Evolutionary conservation across 352 stramenopile species (phyloP).

Genomic region (Sclerospora graminicola): DNA sequence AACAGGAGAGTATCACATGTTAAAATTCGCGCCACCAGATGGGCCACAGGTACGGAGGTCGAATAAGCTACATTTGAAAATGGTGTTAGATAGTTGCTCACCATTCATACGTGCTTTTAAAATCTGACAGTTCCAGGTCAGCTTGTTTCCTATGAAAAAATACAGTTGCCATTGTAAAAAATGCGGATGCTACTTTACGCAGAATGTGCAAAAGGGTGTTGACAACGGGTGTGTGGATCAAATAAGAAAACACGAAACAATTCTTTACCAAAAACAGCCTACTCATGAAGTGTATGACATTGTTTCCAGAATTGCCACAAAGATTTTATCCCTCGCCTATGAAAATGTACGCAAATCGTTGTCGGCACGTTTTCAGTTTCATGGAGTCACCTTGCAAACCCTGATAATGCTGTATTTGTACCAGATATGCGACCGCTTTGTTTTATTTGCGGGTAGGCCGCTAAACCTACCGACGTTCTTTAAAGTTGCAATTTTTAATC

Average conservation of each 20-base stretch:
- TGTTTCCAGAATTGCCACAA: slow-evolving; percentile 61
- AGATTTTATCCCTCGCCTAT: slow-evolving; percentile 78
- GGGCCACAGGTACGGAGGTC: slow-evolving; percentile 51
- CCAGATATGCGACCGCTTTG: slow-evolving; percentile 73
- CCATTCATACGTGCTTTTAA: not conserved
- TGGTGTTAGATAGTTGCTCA: slow-evolving; percentile 1
- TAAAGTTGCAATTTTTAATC: too few species aligned
- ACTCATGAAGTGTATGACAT: too few species aligned
- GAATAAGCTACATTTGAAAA: not conserved
- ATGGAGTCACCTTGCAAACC: slow-evolving; percentile 1
- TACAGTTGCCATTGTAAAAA: slow-evolving; percentile 58
- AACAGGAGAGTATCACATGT: slow-evolving; percentile 37
- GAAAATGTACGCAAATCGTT: slow-evolving; percentile 46
- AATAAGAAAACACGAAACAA: not conserved
- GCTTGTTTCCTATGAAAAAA: slow-evolving; percentile 78
- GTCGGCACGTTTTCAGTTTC: not conserved
- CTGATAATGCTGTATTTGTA: slow-evolving; percentile 6
- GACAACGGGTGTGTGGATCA: slow-evolving; percentile 62
- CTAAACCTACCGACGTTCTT: not conserved
- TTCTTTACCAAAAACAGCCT: too few species aligned
- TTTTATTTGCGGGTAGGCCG: slow-evolving; percentile 62
- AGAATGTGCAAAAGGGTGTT: slow-evolving; percentile 80
- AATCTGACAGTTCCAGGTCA: slow-evolving; percentile 64
- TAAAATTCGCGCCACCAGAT: slow-evolving; percentile 63
- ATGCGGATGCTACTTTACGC: slow-evolving; percentile 54